phyloP scores from a whole-genome alignment of 73 alveolate species.

The Vitrella brassicaformis region DNA sequence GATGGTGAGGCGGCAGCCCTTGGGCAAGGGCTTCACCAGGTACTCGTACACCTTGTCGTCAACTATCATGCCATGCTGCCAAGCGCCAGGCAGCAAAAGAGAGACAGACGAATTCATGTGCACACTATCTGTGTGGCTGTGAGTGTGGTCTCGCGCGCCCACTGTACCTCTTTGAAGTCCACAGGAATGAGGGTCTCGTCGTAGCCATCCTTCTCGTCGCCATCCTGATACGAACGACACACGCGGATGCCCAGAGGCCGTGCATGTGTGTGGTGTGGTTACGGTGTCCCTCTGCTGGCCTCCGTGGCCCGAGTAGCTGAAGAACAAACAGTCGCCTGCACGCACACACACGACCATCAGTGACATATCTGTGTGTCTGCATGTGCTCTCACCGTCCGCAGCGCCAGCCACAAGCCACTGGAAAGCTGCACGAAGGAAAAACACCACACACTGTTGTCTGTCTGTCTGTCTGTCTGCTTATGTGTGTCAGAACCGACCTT shows the following conservation, averaged over 20 bases:
- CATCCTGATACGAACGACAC: too few relatives aligned
- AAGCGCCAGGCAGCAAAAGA: too few relatives aligned
- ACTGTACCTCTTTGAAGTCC: constrained; percentile 11
- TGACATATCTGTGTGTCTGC: too few relatives aligned
- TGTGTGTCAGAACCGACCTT: too few relatives aligned
- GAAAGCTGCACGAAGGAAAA: background rate
- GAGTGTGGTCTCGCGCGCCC: too few relatives aligned
- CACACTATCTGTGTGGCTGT: too few relatives aligned
- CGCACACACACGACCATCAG: too few relatives aligned
- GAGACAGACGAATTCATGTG: too few relatives aligned
- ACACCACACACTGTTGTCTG: background rate
- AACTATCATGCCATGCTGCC: too few relatives aligned
- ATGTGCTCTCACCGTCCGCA: background rate
- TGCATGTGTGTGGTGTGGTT: too few relatives aligned
- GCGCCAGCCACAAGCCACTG: constrained; percentile 8
- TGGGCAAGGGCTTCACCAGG: background rate
- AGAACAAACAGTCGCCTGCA: constrained; percentile 2
- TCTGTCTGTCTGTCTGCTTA: background rate
- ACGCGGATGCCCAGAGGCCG: too few relatives aligned
- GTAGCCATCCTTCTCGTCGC: background rate
- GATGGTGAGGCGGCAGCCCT: constrained; percentile 3
- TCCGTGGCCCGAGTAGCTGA: constrained; percentile 5
- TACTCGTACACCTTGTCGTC: background rate
- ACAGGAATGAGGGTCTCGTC: constrained; percentile 9
- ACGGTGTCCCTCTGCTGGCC: background rate